Conservation (phyloP, 2,329 filamentous ascomycete species). For the Orbilia javanica region DNA sequence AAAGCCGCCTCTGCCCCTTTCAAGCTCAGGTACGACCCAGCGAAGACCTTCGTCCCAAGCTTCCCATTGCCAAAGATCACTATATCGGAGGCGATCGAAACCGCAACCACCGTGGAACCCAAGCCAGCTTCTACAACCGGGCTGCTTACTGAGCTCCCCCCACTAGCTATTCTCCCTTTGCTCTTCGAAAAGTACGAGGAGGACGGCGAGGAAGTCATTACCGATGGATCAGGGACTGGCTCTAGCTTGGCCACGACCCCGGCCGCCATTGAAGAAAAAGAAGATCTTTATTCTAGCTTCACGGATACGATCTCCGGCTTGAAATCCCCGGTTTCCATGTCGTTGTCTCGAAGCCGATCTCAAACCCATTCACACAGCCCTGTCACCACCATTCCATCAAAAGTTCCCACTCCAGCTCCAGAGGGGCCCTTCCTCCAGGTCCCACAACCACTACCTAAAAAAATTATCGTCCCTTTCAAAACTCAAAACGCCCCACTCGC, state of each 20-base stretch:
- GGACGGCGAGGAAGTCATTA: conserved; percentile 14
- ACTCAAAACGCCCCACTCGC: neutral
- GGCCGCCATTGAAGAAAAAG: neutral
- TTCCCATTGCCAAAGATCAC: neutral
- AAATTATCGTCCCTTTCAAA: neutral
- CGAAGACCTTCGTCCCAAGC: neutral
- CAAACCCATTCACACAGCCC: neutral
- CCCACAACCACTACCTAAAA: conserved; percentile 1
- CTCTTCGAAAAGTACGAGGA: conserved; percentile 27
- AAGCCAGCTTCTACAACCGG: neutral
- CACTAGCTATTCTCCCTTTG: conserved; percentile 11
- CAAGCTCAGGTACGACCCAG: conserved; percentile 6
- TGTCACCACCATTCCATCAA: neutral
- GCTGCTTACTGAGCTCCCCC: neutral
- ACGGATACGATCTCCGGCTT: too few relatives aligned
- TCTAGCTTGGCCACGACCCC: conserved; percentile 3
- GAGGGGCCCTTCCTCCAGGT: neutral
- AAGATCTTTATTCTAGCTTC: neutral
- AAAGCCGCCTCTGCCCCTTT: neutral
- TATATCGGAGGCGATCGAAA: too few relatives aligned
- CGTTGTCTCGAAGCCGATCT: neutral
- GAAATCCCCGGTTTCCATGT: too few relatives aligned
- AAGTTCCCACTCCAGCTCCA: neutral
- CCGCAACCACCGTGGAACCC: neutral
- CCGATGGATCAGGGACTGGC: neutral